A percentile compares a stretch with the other conserved stretches of the same genome.
Conservation (phyloP, 176 grass and related monocot genomes). For the Zizania latifolia region DNA sequence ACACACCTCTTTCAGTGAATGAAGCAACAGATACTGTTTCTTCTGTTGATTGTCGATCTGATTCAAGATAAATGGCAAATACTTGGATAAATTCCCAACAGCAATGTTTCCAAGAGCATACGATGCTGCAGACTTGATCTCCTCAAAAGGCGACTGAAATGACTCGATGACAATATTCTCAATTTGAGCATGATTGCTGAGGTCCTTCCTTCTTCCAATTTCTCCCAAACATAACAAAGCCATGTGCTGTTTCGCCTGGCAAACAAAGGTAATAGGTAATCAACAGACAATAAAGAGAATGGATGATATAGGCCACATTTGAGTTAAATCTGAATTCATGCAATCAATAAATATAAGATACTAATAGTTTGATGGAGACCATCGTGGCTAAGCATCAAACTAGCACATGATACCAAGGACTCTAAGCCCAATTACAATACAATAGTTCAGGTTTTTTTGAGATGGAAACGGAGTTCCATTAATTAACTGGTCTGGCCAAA, state of each 20-base stretch:
- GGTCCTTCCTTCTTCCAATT: conserved; percentile 81
- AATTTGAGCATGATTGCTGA: conserved; percentile 72
- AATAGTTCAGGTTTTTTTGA: background rate
- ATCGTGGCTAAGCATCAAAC: background rate
- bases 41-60: conserved; percentile 97
- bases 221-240: conserved; percentile 83
- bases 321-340: background rate
- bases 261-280: background rate
- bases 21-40: conserved; percentile 87
- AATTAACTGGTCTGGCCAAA: no score
- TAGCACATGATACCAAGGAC: background rate
- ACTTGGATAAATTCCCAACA: conserved; percentile 87
- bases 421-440: background rate
- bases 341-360: background rate
- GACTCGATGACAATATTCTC: conserved; percentile 94
- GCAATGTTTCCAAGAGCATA: conserved; percentile 94
- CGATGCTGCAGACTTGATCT: conserved; percentile 89
- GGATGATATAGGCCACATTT: background rate
- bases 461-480: no score
- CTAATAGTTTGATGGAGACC: background rate
- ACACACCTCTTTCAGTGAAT: conserved; percentile 88
- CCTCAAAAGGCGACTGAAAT: conserved; percentile 94
- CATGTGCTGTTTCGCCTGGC: conserved; percentile 85
- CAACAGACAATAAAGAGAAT: background rate
- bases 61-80: conserved; percentile 87